These are phyloP conservation scores for Monilinia vaccinii-corymbosi DNA, from an alignment of 2,329 filamentous ascomycete genomes.

Conservation along the genomic window DNA sequence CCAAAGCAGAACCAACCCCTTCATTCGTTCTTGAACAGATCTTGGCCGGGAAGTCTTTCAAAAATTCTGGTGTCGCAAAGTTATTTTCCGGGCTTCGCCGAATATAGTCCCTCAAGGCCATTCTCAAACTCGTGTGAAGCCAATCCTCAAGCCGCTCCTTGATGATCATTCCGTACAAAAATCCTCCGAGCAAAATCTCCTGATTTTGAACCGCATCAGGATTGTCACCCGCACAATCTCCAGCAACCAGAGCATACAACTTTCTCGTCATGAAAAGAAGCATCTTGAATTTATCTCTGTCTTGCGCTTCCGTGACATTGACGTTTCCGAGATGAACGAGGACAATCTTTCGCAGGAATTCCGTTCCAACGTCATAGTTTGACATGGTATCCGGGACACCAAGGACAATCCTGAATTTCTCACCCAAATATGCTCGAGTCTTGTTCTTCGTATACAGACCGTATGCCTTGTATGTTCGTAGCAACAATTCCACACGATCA, in stretches of 20 bases:
- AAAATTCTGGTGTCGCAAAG: constrained; percentile 70
- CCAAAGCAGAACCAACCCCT: constrained; percentile 75
- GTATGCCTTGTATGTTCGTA: constrained; percentile 91
- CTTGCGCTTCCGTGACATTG: constrained; percentile 73
- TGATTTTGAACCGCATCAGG: constrained; percentile 96
- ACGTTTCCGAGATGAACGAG: constrained; percentile 84
- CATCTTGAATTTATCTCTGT: constrained; percentile 89
- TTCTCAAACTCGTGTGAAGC: constrained; percentile 47
- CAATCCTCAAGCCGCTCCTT: constrained; percentile 94
- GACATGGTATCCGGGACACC: constrained; percentile 75
- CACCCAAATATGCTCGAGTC: constrained; percentile 77
- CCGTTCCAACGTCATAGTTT: constrained; percentile 81
- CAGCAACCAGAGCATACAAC: constrained; percentile 84
- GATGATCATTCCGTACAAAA: constrained; percentile 88
- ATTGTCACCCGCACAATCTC: constrained; percentile 89
- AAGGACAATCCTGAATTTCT: constrained; percentile 84
- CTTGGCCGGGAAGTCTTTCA: constrained; percentile 66
- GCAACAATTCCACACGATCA: constrained; percentile 82
- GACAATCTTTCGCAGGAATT: constrained; percentile 84
- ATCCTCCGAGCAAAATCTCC: constrained; percentile 86
- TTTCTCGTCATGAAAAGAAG: constrained; percentile 95
- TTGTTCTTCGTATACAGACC: constrained; percentile 71
- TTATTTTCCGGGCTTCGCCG: constrained; percentile 51
- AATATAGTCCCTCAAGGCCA: constrained; percentile 47
- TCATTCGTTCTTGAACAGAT: constrained; percentile 79